Conservation (phyloP, 2,329 filamentous ascomycete genomes). For the Pseudomassariella vexata region DNA sequence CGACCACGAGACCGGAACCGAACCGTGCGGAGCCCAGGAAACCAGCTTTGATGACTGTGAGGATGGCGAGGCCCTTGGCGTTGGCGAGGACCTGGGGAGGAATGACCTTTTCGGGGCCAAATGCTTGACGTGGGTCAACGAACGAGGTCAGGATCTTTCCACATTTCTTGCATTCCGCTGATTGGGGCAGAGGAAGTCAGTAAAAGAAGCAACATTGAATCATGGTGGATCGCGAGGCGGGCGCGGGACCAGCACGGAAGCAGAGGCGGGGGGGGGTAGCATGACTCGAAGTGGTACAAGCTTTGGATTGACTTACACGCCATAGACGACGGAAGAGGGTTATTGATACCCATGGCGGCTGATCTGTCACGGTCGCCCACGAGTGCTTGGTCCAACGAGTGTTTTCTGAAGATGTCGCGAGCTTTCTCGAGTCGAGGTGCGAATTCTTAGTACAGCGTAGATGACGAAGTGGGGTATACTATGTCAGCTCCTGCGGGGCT, state of each 20-base stretch:
- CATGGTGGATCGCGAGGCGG: too few relatives aligned
- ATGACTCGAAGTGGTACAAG: conserved; percentile 13
- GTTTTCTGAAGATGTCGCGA: too few relatives aligned
- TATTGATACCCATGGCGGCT: conserved; percentile 55
- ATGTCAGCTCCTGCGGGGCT: too few relatives aligned
- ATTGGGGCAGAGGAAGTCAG: conserved; percentile 8
- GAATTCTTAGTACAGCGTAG: too few relatives aligned
- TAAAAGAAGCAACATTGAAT: too few relatives aligned
- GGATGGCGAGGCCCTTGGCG: conserved; percentile 85
- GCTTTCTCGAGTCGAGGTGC: too few relatives aligned
- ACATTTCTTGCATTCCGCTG: conserved; percentile 96
- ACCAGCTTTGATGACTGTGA: conserved; percentile 82
- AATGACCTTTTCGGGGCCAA: conserved; percentile 96
- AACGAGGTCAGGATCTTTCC: conserved; percentile 94
- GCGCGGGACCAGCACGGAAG: too few relatives aligned
- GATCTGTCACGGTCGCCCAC: conserved; percentile 4
- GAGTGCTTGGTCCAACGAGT: too few relatives aligned
- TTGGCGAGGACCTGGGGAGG: conserved; percentile 83
- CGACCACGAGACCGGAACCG: conserved; percentile 76
- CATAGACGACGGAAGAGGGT: conserved; percentile 61
- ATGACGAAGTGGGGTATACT: too few relatives aligned
- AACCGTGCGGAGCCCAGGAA: conserved; percentile 80
- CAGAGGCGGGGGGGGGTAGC: conserved; percentile 10
- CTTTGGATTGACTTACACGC: conserved; percentile 57
- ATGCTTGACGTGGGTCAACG: conserved; percentile 85